Evolutionary conservation across 129 eudicot genomes (phyloP).

Genomic region (Lactuca sativa): DNA sequence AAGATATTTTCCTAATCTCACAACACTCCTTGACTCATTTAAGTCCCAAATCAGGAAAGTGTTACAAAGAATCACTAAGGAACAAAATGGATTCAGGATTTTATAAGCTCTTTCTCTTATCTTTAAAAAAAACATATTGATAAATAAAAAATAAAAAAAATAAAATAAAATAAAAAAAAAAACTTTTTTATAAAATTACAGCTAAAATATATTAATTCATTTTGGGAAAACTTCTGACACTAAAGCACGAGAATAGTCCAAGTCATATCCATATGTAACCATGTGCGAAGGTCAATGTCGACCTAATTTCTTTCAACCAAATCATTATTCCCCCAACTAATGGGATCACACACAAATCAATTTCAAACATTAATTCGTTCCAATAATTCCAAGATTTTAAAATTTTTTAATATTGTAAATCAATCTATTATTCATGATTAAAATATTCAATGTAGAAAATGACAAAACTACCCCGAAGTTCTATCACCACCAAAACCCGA

Average conservation of each 20-base stretch:
- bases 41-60: no score
- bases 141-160: no score
- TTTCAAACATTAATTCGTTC: constrained; percentile 24
- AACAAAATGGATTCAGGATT: no score
- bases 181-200: no score
- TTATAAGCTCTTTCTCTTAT: no score
- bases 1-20: no score
- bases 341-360: constrained; percentile 31
- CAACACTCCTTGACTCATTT: no score
- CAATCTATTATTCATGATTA: no score
- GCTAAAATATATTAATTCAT: neutral
- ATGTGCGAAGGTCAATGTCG: constrained; percentile 25
- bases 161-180: no score
- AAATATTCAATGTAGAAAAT: neutral
- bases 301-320: constrained; percentile 18
- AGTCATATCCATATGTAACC: constrained; percentile 18
- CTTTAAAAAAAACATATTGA: no score
- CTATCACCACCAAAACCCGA: constrained; percentile 76
- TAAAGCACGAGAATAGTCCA: constrained; percentile 11
- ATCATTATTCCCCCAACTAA: constrained; percentile 25
- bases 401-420: neutral
- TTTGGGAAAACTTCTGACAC: neutral
- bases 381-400: constrained; percentile 25
- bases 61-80: no score
- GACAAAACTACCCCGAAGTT: constrained; percentile 57